These are phyloP conservation scores for Quercus glauca DNA, from an alignment of 306 rosid species.

Conservation along the genomic window DNA sequence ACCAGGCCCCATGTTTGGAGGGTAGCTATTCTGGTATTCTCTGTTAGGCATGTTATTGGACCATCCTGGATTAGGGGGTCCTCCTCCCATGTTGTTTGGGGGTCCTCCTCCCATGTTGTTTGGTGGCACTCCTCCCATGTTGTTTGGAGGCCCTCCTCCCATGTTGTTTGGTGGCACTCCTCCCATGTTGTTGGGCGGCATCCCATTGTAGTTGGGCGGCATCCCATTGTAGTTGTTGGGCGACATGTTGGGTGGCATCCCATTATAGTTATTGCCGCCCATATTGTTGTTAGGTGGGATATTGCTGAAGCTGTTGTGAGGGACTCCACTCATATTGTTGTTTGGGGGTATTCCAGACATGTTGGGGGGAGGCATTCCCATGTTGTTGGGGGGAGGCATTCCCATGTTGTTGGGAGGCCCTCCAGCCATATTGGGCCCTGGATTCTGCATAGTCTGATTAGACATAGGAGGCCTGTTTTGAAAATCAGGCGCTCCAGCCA, in stretches of 20 bases:
- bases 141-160: constrained; percentile 3
- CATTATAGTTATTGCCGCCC: neutral
- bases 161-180: neutral
- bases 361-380: constrained; percentile 27
- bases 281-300: constrained; percentile 7
- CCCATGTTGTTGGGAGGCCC: constrained; percentile 15
- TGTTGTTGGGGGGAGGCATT: neutral
- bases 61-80: constrained; percentile 49
- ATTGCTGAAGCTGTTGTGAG: constrained; percentile 21
- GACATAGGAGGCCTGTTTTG: constrained; percentile 51
- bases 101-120: constrained; percentile 1
- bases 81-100: constrained; percentile 36
- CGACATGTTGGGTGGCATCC: neutral
- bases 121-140: neutral
- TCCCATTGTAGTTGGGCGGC: constrained; percentile 8
- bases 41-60: constrained; percentile 36
- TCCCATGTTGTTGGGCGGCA: neutral
- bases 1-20: constrained; percentile 32
- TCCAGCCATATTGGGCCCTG: constrained; percentile 29
- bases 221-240: constrained; percentile 2
- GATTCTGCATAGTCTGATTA: constrained; percentile 26
- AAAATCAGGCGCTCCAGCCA: constrained; percentile 35
- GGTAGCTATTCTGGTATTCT: constrained; percentile 34
- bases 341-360: constrained; percentile 9
- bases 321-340: constrained; percentile 9